Evolutionary conservation across 2,329 filamentous ascomycete species (phyloP), one percentile per base, ranked within the genome.

Genomic region (Penicillium corylophilum): DNA sequence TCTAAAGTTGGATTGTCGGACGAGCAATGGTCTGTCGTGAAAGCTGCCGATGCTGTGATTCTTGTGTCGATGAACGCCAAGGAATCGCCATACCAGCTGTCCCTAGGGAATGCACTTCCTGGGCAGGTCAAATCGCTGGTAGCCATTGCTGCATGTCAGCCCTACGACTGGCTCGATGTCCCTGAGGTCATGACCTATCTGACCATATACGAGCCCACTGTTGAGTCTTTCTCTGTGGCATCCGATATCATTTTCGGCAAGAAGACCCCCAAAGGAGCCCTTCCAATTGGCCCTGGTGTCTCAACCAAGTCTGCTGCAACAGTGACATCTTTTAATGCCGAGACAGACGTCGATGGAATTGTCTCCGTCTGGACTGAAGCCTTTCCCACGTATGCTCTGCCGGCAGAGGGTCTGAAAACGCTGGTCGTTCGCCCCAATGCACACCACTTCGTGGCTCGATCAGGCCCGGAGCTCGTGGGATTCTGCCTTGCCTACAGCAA

Each of bases 91-190:
- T 71, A 70, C 45, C 74, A 77, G 47, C 69, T 64, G 42, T 51
- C 55, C 0, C 53, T 76, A 10, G 73, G 69, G 0, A 53, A 67
- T 10, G 56, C 66, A n/a, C 60, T 75, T 18, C 61, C 66, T 18
- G 57, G 56, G 7, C 64, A 61, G 31, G 56, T 63, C 23, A 61
- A 61, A 5, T 68, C 63, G 8, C 42, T 75, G 35, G 68, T 77
- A 40, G 60, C 66, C 10, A 64, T 77, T 54, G 74, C 74, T 26
- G 73, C 71, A 4, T 74, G 72, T 50, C 73, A 68, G 55, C 74
- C 75, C 2, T 77, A 76, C 48, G 75, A 77, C 52, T 75, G 77
- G 23, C 58, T 77, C 4, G 64, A 73, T 20, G 67, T 68, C 9
- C 50, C 52, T 1, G 59, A 57, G 7, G 64, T 75, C 26, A 65